phyloP scores from a whole-genome alignment of 768 basidiomycete species.

The Sistotremastrum niveocremeum region DNA sequence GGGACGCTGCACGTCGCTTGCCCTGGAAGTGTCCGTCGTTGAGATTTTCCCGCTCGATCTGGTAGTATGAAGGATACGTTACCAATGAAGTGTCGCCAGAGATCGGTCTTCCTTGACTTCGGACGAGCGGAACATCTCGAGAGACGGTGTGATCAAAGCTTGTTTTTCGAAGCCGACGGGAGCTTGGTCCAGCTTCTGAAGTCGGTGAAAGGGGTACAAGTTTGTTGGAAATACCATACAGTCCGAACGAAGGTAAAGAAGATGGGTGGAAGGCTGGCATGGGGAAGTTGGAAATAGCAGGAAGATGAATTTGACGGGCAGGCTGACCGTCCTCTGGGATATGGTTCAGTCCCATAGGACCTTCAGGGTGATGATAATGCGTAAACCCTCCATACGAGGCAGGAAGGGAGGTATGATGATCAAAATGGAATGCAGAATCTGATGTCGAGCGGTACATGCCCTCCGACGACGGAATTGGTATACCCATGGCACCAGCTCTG shows the following conservation, averaged over 20 bases:
- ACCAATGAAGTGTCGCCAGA: constrained; percentile 4
- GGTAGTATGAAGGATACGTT: constrained; percentile 25
- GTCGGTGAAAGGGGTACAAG: constrained; percentile 14
- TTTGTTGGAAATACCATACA: constrained; percentile 38
- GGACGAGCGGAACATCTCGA: constrained; percentile 28
- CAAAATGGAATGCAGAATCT: no score
- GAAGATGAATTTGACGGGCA: constrained; percentile 15
- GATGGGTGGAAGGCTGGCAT: constrained; percentile 48
- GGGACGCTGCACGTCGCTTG: constrained; percentile 73
- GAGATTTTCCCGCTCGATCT: constrained; percentile 50
- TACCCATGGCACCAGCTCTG: no score
- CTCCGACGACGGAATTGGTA: no score
- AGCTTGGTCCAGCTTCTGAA: constrained; percentile 42
- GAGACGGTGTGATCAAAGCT: constrained; percentile 89
- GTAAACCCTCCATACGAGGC: no score
- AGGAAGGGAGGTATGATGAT: no score
- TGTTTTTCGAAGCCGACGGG: constrained; percentile 82
- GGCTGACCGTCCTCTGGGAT: not conserved
- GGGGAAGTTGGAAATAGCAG: constrained; percentile 26
- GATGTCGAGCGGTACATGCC: no score
- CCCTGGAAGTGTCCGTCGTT: constrained; percentile 31
- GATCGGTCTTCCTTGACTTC: not conserved
- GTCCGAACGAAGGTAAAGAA: constrained; percentile 59
- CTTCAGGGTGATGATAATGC: no score
- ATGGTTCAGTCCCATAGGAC: not conserved